Evolutionary conservation across 2,329 filamentous ascomycete species (phyloP), one percentile per base, ranked within the genome.

Genomic region (Rhexocercosporidium sp.): DNA sequence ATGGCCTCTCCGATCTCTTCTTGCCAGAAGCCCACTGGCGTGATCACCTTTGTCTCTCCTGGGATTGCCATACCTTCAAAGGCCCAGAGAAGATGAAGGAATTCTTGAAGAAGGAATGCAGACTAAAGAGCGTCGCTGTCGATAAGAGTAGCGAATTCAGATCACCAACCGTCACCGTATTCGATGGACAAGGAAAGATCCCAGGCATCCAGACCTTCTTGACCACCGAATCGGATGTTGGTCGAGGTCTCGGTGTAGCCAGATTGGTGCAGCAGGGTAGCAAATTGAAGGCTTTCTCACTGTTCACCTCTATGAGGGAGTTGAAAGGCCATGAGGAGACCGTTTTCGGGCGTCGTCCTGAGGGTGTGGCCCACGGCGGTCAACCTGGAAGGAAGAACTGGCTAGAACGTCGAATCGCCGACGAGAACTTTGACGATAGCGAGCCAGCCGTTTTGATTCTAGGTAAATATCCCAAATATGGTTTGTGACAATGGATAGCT

Each of bases 391-490:
- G 86, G 0, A 85, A 84, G 74, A 91, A 90, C 71, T 91, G 88
- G 85, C 79, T 82, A 4, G 85, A 90, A 64, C 80, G 81, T 53
- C 81, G 87, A 12, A 78, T 74, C 1, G 78, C 79, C 0, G 83
- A 86, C 16, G 73, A 74, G 0, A 81, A 86, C 2, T 87, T 85
- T 63, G 80, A 71, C 7, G 65, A 68, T 18, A 65, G 47, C 0
- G 81, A 89, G 2, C 89, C 90, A 0, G 77, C 81, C 0, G 88
- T 91, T 0, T 66, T 92, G 9, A 83, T 92, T 18, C 75, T 92
- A 25, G 88, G 87, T 86, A 79, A 67, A 81, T 56, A n/a, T 25
- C 14, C 16, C 18, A 29, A 12, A 18, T 7, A 27, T 11, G 29
- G 4, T 27, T 27, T 27, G 41, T 1, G 20, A 5, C 18, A 4